Percentiles rank a stretch among this genome's conserved stretches.
Evolutionary conservation across 2,329 filamentous ascomycete species (phyloP).

Genomic region (Cyphellophora europaea): DNA sequence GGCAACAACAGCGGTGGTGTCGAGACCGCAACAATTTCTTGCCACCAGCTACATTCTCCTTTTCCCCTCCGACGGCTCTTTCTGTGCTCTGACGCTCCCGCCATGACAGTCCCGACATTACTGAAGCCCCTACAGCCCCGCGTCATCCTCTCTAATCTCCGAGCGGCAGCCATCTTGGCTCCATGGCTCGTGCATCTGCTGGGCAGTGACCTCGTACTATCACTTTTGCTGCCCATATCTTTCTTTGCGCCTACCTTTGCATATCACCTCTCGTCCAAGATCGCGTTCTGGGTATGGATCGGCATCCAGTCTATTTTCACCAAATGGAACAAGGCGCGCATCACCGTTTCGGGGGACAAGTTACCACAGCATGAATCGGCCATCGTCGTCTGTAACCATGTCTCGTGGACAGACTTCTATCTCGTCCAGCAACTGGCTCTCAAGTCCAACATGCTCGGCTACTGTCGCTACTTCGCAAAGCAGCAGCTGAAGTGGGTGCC

Average conservation of each 20-base stretch:
- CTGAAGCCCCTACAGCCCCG: background rate
- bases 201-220: conserved; percentile 1
- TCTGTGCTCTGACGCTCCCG: too few relatives aligned
- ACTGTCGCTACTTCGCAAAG: conserved; percentile 56
- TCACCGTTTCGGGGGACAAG: conserved; percentile 44
- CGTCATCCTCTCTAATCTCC: background rate
- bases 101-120: background rate
- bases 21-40: too few relatives aligned
- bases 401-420: conserved; percentile 56
- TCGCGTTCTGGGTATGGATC: conserved; percentile 47
- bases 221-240: conserved; percentile 37
- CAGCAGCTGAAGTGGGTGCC: conserved; percentile 49
- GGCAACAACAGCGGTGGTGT: too few relatives aligned
- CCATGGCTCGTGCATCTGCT: background rate
- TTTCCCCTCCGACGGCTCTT: too few relatives aligned
- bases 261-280: conserved; percentile 45
- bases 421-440: conserved; percentile 51
- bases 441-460: conserved; percentile 48
- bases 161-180: background rate
- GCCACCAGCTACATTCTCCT: too few relatives aligned
- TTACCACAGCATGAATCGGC: conserved; percentile 48
- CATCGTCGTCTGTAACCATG: conserved; percentile 52
- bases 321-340: conserved; percentile 41
- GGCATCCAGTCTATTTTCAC: conserved; percentile 52
- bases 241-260: conserved; percentile 38